A percentile compares a stretch with the other conserved stretches of the same genome.
Evolutionary conservation across 2,329 filamentous ascomycete species (phyloP).

Genomic region (Colletotrichum theobromicola): DNA sequence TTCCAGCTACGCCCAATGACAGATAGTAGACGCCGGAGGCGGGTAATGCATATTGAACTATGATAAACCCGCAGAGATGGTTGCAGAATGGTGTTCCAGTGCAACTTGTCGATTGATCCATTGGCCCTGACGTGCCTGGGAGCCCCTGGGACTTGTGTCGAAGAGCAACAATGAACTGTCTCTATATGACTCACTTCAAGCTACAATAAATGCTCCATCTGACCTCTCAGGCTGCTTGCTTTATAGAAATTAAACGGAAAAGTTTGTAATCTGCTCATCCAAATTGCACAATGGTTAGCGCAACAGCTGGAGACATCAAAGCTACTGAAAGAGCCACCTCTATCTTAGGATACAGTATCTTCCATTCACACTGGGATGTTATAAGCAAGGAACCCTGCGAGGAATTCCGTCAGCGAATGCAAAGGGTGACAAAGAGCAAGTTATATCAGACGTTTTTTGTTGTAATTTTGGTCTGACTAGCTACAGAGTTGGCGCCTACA

Average conservation of each 20-base stretch:
- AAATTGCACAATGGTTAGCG: neutral
- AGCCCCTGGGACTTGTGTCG: neutral
- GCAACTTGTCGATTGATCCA: neutral
- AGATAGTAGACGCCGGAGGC: neutral
- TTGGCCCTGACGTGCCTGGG: neutral
- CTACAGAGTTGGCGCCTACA: neutral
- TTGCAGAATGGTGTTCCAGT: neutral
- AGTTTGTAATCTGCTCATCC: neutral
- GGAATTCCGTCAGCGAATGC: neutral
- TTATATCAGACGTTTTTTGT: neutral
- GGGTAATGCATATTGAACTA: neutral
- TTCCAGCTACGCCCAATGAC: neutral
- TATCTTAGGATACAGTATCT: neutral
- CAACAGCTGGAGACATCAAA: neutral
- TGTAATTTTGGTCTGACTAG: neutral
- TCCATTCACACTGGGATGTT: neutral
- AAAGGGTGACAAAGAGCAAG: neutral
- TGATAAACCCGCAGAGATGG: neutral
- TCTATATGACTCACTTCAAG: neutral
- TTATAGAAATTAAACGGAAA: neutral
- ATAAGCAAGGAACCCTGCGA: neutral
- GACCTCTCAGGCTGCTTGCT: neutral
- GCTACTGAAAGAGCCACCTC: neutral
- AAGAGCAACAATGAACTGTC: neutral
- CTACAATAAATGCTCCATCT: neutral